These are phyloP conservation scores for Elsinoe necatrix DNA, from an alignment of 2,329 filamentous ascomycete species.

Conservation along the genomic window DNA sequence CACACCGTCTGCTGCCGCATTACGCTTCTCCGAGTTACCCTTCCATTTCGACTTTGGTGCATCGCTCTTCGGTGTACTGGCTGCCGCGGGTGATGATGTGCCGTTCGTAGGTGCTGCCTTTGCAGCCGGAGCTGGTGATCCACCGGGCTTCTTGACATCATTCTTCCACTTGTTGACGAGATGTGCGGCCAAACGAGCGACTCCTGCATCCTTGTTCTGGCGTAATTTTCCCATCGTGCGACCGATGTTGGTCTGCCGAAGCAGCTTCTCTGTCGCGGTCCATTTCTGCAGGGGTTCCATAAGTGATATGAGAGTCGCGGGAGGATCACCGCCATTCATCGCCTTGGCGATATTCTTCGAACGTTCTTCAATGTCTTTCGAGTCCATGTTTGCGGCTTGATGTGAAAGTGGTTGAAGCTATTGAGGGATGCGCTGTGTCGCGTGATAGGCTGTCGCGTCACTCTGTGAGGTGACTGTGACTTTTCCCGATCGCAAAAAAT, in stretches of 20 bases:
- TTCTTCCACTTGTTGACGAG: slow-evolving; percentile 85
- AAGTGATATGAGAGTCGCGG: slow-evolving; percentile 62
- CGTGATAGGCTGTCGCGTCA: neutral
- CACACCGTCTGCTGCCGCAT: slow-evolving; percentile 71
- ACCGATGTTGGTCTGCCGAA: slow-evolving; percentile 86
- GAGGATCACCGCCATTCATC: slow-evolving; percentile 62
- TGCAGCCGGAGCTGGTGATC: slow-evolving; percentile 23
- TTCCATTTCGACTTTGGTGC: slow-evolving; percentile 44
- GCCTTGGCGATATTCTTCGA: slow-evolving; percentile 76
- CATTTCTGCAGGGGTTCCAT: slow-evolving; percentile 74
- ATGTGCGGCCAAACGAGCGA: slow-evolving; percentile 67
- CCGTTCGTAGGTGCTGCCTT: slow-evolving; percentile 32
- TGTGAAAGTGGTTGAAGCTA: neutral
- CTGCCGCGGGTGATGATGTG: slow-evolving; percentile 36
- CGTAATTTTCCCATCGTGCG: slow-evolving; percentile 82
- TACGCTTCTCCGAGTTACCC: slow-evolving; percentile 64
- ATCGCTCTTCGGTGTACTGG: slow-evolving; percentile 40
- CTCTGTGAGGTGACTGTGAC: neutral
- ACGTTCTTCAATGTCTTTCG: slow-evolving; percentile 69
- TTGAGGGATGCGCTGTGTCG: neutral
- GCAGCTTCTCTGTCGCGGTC: slow-evolving; percentile 76
- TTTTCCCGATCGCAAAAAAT: too few species aligned
- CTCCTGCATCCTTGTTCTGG: slow-evolving; percentile 62
- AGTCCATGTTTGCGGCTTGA: slow-evolving; percentile 53
- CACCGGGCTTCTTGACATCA: slow-evolving; percentile 51